Evolutionary conservation across 202 grass and related monocot genomes (phyloP).

Genomic region (Setaria italica): DNA sequence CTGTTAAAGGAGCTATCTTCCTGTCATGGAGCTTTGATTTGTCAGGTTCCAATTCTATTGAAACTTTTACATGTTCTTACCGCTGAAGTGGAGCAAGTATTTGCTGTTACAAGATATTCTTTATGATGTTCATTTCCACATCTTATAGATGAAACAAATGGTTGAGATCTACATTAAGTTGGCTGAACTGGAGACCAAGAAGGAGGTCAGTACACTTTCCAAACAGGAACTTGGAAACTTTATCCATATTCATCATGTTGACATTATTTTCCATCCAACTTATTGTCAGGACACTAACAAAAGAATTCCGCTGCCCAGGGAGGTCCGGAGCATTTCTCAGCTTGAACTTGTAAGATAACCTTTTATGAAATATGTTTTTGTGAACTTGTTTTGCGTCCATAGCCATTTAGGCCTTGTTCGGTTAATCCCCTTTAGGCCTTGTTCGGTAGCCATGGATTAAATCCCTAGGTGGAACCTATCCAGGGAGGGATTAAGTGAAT

Average conservation of each 20-base stretch:
- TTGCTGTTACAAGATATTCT: slow-evolving; percentile 29
- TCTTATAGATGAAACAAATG: slow-evolving; percentile 94
- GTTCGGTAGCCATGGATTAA: no score
- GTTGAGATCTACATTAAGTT: slow-evolving; percentile 98
- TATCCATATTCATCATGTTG: slow-evolving; percentile 39
- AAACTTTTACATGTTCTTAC: slow-evolving; percentile 25
- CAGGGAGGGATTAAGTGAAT: no score
- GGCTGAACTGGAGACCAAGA: slow-evolving; percentile 95
- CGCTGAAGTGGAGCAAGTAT: slow-evolving; percentile 6
- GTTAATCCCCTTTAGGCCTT: no score
- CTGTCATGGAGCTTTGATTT: slow-evolving; percentile 83
- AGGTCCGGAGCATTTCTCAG: slow-evolving; percentile 73
- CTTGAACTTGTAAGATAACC: slow-evolving; percentile 85
- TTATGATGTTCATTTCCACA: slow-evolving; percentile 43
- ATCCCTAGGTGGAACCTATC: no score
- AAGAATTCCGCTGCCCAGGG: slow-evolving; percentile 81
- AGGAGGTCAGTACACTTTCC: slow-evolving; percentile 69
- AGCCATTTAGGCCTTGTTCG: neutral
- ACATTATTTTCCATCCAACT: slow-evolving; percentile 45
- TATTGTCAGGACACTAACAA: slow-evolving; percentile 88
- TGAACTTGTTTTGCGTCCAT: slow-evolving; percentile 31
- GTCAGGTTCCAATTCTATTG: slow-evolving; percentile 63
- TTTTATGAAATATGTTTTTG: slow-evolving; percentile 48
- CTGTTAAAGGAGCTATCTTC: slow-evolving; percentile 83
- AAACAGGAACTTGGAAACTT: slow-evolving; percentile 34